phyloP scores from a whole-genome alignment of 495 filamentous ascomycete genomes.

The Elaphomyces granulatus region DNA sequence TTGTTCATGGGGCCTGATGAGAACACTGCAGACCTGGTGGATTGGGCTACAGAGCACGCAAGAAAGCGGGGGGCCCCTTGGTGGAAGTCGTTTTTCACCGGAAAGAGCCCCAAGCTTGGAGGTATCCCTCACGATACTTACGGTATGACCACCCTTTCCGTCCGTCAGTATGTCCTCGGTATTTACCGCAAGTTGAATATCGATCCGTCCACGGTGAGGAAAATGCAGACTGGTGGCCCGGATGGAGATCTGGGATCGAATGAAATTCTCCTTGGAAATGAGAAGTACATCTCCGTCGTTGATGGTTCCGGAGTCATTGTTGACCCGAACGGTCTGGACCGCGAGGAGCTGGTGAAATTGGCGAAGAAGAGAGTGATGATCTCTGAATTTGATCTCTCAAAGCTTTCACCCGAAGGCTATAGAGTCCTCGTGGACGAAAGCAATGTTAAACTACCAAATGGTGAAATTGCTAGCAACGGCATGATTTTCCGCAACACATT shows the following conservation, averaged over 20 bases:
- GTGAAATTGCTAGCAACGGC: constrained; percentile 79
- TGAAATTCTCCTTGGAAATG: constrained; percentile 88
- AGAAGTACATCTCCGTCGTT: constrained; percentile 86
- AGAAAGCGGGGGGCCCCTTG: constrained; percentile 76
- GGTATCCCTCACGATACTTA: constrained; percentile 94
- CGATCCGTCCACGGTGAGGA: constrained; percentile 65
- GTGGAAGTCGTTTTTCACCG: constrained; percentile 99
- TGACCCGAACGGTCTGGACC: constrained; percentile 79
- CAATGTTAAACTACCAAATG: constrained; percentile 70
- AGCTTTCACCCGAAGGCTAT: constrained; percentile 78
- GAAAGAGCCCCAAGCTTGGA: constrained; percentile 88
- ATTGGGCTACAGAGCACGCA: constrained; percentile 97
- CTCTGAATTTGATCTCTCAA: constrained; percentile 67
- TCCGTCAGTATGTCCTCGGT: constrained; percentile 86
- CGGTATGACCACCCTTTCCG: constrained; percentile 95
- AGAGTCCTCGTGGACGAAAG: constrained; percentile 86
- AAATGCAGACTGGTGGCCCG: constrained; percentile 95
- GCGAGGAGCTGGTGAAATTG: constrained; percentile 65
- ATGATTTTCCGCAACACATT: constrained; percentile 94
- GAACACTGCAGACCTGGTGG: constrained; percentile 92
- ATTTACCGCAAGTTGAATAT: constrained; percentile 93
- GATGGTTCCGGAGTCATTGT: constrained; percentile 92
- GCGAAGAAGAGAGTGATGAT: constrained; percentile 86
- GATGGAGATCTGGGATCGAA: constrained; percentile 96
- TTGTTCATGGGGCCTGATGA: constrained; percentile 98